phyloP scores from a whole-genome alignment of 2,329 filamentous ascomycete genomes.

The Colletotrichum somersetense region DNA sequence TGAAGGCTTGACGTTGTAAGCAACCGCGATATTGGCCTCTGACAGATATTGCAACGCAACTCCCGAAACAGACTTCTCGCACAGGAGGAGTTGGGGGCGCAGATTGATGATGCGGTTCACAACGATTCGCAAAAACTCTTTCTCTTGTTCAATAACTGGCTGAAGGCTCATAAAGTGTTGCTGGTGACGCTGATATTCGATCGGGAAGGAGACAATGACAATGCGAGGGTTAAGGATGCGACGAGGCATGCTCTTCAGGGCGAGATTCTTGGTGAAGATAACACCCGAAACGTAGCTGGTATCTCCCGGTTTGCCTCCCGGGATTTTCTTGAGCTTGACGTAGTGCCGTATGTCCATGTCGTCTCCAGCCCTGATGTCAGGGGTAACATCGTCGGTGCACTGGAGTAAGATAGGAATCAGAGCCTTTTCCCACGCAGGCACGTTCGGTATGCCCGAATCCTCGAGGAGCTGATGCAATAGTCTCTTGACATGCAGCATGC shows the following conservation, averaged over 20 bases:
- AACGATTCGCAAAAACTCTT: constrained; percentile 91
- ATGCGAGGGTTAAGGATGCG: constrained; percentile 88
- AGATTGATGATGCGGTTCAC: constrained; percentile 92
- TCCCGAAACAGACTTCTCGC: constrained; percentile 92
- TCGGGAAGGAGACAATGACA: constrained; percentile 91
- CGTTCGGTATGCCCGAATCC: constrained; percentile 80
- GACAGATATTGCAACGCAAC: constrained; percentile 90
- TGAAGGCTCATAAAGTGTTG: constrained; percentile 98
- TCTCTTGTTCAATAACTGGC: constrained; percentile 95
- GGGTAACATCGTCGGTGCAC: constrained; percentile 94
- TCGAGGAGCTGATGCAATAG: constrained; percentile 86
- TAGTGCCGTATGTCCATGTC: constrained; percentile 98
- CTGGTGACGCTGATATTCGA: constrained; percentile 92
- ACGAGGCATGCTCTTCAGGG: constrained; percentile 94
- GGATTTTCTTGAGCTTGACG: constrained; percentile 96
- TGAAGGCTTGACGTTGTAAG: constrained; percentile 95
- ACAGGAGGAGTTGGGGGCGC: constrained; percentile 87
- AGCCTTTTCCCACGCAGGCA: constrained; percentile 87
- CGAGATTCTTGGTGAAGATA: constrained; percentile 97
- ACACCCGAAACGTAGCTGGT: constrained; percentile 97
- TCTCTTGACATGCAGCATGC: constrained; percentile 87
- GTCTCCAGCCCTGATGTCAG: constrained; percentile 89
- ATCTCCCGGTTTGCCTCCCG: constrained; percentile 88
- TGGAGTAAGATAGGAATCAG: constrained; percentile 90
- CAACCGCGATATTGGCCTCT: constrained; percentile 90